Evolutionary conservation across 2,329 filamentous ascomycete genomes (phyloP), one percentile per base, ranked within the genome.

Genomic region (Aspergillus vadensis): DNA sequence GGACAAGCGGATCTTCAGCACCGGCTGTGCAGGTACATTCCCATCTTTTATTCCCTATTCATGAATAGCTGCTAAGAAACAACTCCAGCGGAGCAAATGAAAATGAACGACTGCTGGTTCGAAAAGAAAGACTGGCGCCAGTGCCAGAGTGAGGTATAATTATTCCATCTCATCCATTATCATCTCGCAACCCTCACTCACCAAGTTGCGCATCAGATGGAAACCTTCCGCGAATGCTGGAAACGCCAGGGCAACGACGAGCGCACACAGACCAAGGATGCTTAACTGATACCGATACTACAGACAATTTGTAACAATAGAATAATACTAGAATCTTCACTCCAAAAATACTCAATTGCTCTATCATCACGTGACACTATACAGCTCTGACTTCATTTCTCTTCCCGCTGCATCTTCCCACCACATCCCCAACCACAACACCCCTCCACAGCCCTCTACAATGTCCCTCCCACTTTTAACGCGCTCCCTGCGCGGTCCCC

Each of bases 1-100:
- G 94, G 93, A 98, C 81, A 94, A 97, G 85, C 86, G 95, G 74
- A 98, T 98, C 77, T 96, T 92, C 81, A 97, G 92, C 81, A 98
- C 94, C 2, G 95, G 94, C 60, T 98, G 94, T 73, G 86, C 92
- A 77, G 88, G 94, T 96, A 80, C 27, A 5, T 5, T 36, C 2
- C 32, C 32, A 36, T 36, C 73, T 12, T 8, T 9, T 30, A 30
- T 30, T 25, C 25, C 3, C 12, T 19, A 3, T 17, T 12, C 32
- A n/a, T 21, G 10, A 21, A 44, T 23, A 6, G 9, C 15, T 55
- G 25, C 32, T 23, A 47, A 57, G 25, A 68, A 39, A 62, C 27
- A 15, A 21, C 52, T 2, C 38, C 67, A 97, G 94, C 86, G 21
- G 94, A 98, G 73, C 97, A 98, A 72, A 81, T 85, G 57, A 93